phyloP scores from a whole-genome alignment of 768 basidiomycete genomes.

The Pleurotus citrinopileatus region DNA sequence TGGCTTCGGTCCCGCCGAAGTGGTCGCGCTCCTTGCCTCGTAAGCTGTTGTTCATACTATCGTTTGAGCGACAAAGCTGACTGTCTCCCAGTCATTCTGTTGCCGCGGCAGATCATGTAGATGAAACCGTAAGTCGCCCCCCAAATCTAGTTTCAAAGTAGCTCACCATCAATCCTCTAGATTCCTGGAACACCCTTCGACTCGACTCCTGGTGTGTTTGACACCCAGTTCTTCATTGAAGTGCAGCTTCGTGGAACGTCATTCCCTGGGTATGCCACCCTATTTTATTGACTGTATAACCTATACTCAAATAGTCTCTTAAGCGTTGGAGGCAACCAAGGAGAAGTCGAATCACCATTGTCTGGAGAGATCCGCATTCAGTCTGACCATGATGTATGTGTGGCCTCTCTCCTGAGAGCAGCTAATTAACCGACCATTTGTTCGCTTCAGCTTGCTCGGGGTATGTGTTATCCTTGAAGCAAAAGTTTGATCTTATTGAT shows the following conservation, averaged over 20 bases:
- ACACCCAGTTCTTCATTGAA: slow-evolving; percentile 32
- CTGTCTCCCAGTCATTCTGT: slow-evolving; percentile 15
- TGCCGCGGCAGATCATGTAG: slow-evolving; percentile 21
- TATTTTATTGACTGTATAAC: neutral
- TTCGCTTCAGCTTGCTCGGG: slow-evolving; percentile 16
- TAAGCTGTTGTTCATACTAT: slow-evolving; percentile 8
- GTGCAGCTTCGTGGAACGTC: slow-evolving; percentile 23
- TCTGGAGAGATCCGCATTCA: slow-evolving; percentile 17
- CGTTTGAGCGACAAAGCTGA: too few relatives aligned
- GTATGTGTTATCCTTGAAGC: neutral
- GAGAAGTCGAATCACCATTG: slow-evolving; percentile 16
- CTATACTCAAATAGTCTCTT: too few relatives aligned
- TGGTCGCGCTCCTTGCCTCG: slow-evolving; percentile 21
- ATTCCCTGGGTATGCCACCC: slow-evolving; percentile 23
- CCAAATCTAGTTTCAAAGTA: neutral
- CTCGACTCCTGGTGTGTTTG: slow-evolving; percentile 27
- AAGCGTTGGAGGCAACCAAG: slow-evolving; percentile 22
- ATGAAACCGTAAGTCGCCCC: slow-evolving; percentile 13
- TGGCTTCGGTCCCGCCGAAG: slow-evolving; percentile 10
- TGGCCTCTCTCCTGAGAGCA: neutral
- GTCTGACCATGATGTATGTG: slow-evolving; percentile 15
- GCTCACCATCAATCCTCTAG: neutral
- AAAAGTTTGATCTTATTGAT: slow-evolving; percentile 9
- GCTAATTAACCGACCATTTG: neutral
- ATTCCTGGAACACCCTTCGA: slow-evolving; percentile 27